phyloP scores from a whole-genome alignment of 1,284 basidiomycete species.

The Neonothopanus nambi region DNA sequence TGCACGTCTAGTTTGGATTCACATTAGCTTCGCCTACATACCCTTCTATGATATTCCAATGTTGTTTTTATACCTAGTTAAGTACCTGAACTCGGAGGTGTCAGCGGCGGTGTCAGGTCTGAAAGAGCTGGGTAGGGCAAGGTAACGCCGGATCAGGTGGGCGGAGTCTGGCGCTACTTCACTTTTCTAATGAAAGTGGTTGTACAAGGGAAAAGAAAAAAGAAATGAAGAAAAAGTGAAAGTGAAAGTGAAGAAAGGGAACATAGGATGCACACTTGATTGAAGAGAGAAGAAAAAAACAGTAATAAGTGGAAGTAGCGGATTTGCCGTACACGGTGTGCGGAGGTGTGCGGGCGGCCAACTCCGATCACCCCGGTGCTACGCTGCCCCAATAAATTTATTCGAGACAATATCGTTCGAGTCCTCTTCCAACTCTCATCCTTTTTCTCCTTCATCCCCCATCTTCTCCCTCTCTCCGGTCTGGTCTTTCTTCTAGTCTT shows the following conservation, averaged over 20 bases:
- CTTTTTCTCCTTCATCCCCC: slow-evolving; percentile 22
- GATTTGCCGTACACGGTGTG: too few species aligned
- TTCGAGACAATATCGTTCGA: slow-evolving; percentile 17
- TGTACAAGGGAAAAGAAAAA: neutral
- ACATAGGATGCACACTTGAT: neutral
- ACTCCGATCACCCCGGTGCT: slow-evolving; percentile 25
- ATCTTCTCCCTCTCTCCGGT: slow-evolving; percentile 15
- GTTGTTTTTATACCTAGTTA: neutral
- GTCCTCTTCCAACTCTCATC: slow-evolving; percentile 10
- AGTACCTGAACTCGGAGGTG: neutral
- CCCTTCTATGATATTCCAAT: slow-evolving; percentile 3
- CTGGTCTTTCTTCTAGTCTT: slow-evolving; percentile 12
- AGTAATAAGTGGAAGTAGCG: too few species aligned
- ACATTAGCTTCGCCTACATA: slow-evolving; percentile 8
- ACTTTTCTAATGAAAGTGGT: neutral
- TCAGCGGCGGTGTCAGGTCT: neutral
- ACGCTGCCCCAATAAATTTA: slow-evolving; percentile 22
- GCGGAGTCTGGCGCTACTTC: too few species aligned
- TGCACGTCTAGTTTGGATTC: slow-evolving; percentile 14
- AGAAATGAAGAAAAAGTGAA: neutral
- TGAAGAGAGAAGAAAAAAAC: too few species aligned
- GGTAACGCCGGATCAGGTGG: too few species aligned
- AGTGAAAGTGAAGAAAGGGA: neutral
- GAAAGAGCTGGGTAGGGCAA: neutral
- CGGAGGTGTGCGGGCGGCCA: too few species aligned